Evolutionary conservation across 2,329 filamentous ascomycete species (phyloP).

Genomic region (Fonsecaea nubica): DNA sequence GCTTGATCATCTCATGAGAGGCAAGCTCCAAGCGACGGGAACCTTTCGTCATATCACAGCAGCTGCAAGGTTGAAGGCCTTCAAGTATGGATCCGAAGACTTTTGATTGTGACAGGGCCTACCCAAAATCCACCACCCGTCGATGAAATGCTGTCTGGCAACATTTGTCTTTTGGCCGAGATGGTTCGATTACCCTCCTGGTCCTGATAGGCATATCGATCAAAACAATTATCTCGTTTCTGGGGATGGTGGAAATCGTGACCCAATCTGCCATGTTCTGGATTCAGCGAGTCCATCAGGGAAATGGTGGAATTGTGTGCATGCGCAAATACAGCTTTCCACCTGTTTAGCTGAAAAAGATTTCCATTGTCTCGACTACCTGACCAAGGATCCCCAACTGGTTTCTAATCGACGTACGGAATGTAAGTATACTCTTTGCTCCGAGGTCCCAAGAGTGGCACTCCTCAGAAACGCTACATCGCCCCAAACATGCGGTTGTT

Average conservation of each 20-base stretch:
- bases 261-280: background rate
- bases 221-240: background rate
- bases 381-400: background rate
- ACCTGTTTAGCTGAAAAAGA: background rate
- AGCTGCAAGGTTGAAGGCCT: no score
- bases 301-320: background rate
- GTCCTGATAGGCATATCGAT: background rate
- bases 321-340: background rate
- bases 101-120: background rate
- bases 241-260: background rate
- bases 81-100: no score
- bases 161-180: background rate
- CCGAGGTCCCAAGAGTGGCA: background rate
- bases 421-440: background rate
- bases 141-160: background rate
- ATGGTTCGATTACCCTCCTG: background rate
- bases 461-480: background rate
- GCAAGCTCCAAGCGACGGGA: background rate
- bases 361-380: background rate
- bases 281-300: background rate
- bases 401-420: background rate
- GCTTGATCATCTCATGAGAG: background rate
- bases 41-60: background rate
- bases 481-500: background rate
- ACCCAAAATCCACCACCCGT: background rate